Evolutionary conservation across 2,329 filamentous ascomycete species (phyloP).

Genomic region (Fusarium hainanense): DNA sequence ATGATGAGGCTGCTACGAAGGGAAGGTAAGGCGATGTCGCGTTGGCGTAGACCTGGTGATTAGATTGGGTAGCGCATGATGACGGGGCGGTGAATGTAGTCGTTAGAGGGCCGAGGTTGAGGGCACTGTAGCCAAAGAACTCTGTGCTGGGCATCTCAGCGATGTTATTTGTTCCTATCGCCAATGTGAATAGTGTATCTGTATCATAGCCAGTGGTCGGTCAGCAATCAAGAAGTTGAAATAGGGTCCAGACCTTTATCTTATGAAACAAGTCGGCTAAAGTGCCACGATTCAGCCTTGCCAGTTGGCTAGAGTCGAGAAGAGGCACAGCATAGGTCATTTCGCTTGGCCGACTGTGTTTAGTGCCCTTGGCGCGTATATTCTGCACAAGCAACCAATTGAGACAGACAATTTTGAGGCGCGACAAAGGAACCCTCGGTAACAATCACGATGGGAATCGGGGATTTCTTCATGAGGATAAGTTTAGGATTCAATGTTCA

Average conservation of each 20-base stretch:
- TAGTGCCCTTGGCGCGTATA: neutral
- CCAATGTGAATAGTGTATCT: too few species aligned
- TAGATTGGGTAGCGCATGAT: neutral
- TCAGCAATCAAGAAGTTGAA: neutral
- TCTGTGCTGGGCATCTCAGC: constrained; percentile 6
- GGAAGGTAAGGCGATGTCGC: neutral
- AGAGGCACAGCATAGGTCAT: neutral
- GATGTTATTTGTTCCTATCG: too few species aligned
- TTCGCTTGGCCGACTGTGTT: too few species aligned
- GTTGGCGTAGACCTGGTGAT: neutral
- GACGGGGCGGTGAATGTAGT: neutral
- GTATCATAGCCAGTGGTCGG: too few species aligned
- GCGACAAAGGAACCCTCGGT: neutral
- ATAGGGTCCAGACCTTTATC: neutral
- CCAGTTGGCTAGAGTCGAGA: neutral
- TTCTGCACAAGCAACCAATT: neutral
- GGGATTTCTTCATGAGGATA: neutral
- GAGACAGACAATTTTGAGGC: rapidly evolving
- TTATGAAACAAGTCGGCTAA: neutral
- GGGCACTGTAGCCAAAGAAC: neutral
- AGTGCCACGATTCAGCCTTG: neutral
- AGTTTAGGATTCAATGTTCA: neutral
- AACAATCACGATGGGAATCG: neutral
- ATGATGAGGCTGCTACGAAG: neutral
- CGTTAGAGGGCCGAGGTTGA: constrained; percentile 2